phyloP scores from a whole-genome alignment of 495 filamentous ascomycete genomes.

The Penicillium longicatenatum region DNA sequence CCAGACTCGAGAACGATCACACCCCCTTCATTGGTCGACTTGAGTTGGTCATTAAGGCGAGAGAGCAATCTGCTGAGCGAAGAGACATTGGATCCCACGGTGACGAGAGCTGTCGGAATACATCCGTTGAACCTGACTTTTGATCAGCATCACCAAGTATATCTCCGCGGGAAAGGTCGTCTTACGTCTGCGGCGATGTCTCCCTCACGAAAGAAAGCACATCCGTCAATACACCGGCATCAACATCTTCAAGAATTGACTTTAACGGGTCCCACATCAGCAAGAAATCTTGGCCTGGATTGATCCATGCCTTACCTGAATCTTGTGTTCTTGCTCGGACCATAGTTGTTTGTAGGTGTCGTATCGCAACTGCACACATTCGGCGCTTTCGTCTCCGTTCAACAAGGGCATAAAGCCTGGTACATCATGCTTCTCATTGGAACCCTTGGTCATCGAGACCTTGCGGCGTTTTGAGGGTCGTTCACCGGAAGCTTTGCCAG shows the following conservation, averaged over 20 bases:
- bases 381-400: slow-evolving; percentile 58
- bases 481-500: slow-evolving; percentile 34
- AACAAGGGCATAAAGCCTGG: slow-evolving; percentile 62
- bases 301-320: slow-evolving; percentile 55
- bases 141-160: slow-evolving; percentile 16
- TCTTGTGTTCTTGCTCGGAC: slow-evolving; percentile 64
- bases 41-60: slow-evolving; percentile 59
- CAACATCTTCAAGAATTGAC: slow-evolving; percentile 44
- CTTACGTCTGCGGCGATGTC: slow-evolving; percentile 49
- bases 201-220: slow-evolving; percentile 66
- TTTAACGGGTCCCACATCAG: slow-evolving; percentile 20
- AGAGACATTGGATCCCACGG: slow-evolving; percentile 84
- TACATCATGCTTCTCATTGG: slow-evolving; percentile 14
- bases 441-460: slow-evolving; percentile 34
- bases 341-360: slow-evolving; percentile 67
- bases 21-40: slow-evolving; percentile 47
- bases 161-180: not conserved
- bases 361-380: slow-evolving; percentile 56
- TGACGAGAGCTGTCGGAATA: slow-evolving; percentile 79
- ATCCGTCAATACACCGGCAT: slow-evolving; percentile 61
- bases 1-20: slow-evolving; percentile 75
- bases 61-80: slow-evolving; percentile 71
- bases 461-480: slow-evolving; percentile 69
- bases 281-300: not conserved
- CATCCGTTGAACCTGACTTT: slow-evolving; percentile 43